Evolutionary conservation across 768 basidiomycete species (phyloP).

Genomic region (Tricholoma matsutake): DNA sequence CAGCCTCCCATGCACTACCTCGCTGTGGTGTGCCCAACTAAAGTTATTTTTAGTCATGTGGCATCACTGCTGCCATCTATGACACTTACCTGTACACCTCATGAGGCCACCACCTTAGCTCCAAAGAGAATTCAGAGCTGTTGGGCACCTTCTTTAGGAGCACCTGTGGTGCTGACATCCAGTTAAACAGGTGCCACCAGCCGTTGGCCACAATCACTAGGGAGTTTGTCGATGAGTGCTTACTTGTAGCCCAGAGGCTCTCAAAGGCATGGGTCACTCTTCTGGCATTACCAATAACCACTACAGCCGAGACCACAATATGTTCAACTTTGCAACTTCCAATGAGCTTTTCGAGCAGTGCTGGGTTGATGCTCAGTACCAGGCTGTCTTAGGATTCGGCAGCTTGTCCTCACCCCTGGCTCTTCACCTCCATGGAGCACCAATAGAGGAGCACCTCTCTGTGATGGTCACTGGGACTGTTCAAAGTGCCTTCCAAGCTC

Average conservation of each 20-base stretch:
- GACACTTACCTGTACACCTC: background rate
- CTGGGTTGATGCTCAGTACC: background rate
- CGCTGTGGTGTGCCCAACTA: background rate
- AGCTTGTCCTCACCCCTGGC: too few species aligned
- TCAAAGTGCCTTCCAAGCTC: too few species aligned
- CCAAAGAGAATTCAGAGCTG: background rate
- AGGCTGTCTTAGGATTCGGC: background rate
- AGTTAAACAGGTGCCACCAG: background rate
- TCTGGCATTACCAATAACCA: background rate
- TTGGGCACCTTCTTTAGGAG: background rate
- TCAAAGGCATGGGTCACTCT: background rate
- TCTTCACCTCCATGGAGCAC: too few species aligned
- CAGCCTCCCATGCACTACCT: background rate
- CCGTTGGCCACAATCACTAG: background rate
- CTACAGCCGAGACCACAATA: background rate
- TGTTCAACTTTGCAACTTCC: background rate
- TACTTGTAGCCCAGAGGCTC: background rate
- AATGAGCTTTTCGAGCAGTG: background rate
- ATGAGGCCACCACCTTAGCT: background rate
- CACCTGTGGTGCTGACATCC: background rate
- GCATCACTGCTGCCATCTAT: background rate
- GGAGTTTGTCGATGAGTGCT: background rate
- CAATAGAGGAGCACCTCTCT: too few species aligned
- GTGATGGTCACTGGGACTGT: too few species aligned
- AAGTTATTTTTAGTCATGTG: background rate